Evolutionary conservation across 1,284 basidiomycete genomes (phyloP), one percentile per base, ranked within the genome.

Genomic region (Tilletia setariae): DNA sequence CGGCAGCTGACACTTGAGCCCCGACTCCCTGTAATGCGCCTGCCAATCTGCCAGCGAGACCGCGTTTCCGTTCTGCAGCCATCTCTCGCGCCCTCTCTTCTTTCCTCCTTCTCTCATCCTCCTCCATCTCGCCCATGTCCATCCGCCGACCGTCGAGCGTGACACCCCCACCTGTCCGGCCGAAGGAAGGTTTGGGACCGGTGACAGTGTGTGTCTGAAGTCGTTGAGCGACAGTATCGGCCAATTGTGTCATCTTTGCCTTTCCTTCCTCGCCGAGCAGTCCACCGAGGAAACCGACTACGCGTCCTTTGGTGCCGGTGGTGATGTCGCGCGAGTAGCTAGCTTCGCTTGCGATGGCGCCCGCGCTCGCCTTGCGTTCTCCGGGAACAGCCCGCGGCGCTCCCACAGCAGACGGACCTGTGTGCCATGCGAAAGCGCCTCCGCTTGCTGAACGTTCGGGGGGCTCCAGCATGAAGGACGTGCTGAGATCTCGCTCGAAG

Each of bases 181-280:
- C 77, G 68, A 82, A 82, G 28, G 74, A 75, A 9, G 80, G 76
- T 44, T 72, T 69, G 11, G 80, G 80, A n/a, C 80, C 80, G 13
- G 71, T 72, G 19, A 81, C 76, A 0, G 80, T 79, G 62, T 80
- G 76, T n/a, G 78, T 76, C 59, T 79, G 78, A 42, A 80, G 67
- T 43, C 74, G 69, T 49, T 78, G 73, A 1, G 76, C 80, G 0
- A 81, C 80, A 42, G 77, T 74, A 66, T 82, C 80, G 13, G 78
- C 79, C 40, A 82, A 47, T 62, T 78, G 76, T 35, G 77, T 77
- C 74, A 81, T 79, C 66, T 77, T 77, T 1, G 77, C 76, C 46
- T 81, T 81, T 15, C 77, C 79, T 44, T 81, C 80, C 32, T 82
- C 80, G 21, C 80, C 80, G 6, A 81, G 64, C 9, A 81, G 65